Conservation (phyloP, 108 stramenopile genomes). For the Fragilaria crotonensis region DNA sequence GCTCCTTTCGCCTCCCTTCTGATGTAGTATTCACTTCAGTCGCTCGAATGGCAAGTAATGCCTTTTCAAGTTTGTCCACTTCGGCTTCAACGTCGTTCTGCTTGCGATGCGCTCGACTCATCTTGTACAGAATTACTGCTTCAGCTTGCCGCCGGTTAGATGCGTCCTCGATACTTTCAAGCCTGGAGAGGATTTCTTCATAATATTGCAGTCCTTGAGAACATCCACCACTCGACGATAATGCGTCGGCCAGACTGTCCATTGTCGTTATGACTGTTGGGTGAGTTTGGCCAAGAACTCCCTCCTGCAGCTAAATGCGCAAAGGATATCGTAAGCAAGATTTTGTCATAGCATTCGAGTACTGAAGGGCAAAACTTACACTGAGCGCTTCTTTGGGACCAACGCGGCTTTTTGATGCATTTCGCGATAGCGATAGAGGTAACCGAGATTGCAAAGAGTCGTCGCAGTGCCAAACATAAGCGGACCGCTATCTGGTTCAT, state of each 20-base stretch:
- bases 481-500: slow-evolving; percentile 36
- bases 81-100: slow-evolving; percentile 25
- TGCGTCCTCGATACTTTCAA: slow-evolving; percentile 5
- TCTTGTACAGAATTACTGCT: slow-evolving; percentile 33
- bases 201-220: slow-evolving; percentile 26
- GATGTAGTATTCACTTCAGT: neutral
- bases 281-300: slow-evolving; percentile 22
- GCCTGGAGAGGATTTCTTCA: slow-evolving; percentile 27
- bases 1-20: neutral
- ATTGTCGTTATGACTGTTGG: slow-evolving; percentile 35
- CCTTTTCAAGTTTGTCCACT: slow-evolving; percentile 23
- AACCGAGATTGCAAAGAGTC: slow-evolving; percentile 52
- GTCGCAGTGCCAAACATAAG: slow-evolving; percentile 44
- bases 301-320: slow-evolving; percentile 46
- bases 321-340: too few relatives aligned
- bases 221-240: slow-evolving; percentile 8
- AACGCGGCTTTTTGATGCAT: slow-evolving; percentile 30
- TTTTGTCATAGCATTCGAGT: too few relatives aligned
- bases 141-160: slow-evolving; percentile 14
- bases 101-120: slow-evolving; percentile 21
- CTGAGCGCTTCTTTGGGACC: slow-evolving; percentile 34
- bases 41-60: slow-evolving; percentile 15
- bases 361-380: slow-evolving; percentile 33
- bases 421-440: slow-evolving; percentile 34
- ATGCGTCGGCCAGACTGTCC: slow-evolving; percentile 38